A percentile compares a stretch with the other conserved stretches of the same genome.
Evolutionary conservation across 805 yeast genomes (phyloP).

Genomic region (Lipomyces anomalus): DNA sequence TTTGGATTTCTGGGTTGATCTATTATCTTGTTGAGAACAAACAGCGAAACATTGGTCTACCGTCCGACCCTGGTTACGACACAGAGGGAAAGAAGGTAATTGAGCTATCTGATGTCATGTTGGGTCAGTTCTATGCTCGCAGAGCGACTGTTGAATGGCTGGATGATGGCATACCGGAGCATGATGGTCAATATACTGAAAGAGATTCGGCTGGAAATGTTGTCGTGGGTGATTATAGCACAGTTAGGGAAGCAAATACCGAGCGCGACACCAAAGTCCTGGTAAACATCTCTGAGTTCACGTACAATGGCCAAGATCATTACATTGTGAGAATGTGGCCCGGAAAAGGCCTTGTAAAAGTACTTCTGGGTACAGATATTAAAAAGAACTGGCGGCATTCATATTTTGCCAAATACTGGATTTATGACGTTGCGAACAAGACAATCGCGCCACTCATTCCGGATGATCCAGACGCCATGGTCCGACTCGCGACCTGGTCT

Average conservation of each 20-base stretch:
- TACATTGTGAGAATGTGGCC: constrained; percentile 11
- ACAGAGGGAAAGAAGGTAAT: constrained; percentile 5
- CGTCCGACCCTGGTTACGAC: not conserved
- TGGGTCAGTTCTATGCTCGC: constrained; percentile 16
- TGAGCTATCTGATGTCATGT: constrained; percentile 9
- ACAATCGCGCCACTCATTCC: constrained; percentile 33
- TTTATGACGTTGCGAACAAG: constrained; percentile 44
- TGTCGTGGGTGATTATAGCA: constrained; percentile 21
- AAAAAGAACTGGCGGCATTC: constrained; percentile 66
- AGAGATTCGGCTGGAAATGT: constrained; percentile 11
- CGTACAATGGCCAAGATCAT: constrained; percentile 9
- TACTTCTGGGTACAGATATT: constrained; percentile 50
- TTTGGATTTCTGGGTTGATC: constrained; percentile 18
- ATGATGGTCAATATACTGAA: constrained; percentile 22
- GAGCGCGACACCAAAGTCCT: constrained; percentile 3
- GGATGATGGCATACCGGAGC: constrained; percentile 22
- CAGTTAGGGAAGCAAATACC: not conserved
- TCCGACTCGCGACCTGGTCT: constrained; percentile 66
- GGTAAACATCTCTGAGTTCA: constrained; percentile 11
- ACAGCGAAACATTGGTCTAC: not conserved
- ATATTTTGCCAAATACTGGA: constrained; percentile 53
- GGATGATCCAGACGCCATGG: constrained; percentile 22
- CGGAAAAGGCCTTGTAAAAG: constrained; percentile 32
- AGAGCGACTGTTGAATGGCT: constrained; percentile 15
- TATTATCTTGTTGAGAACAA: constrained; percentile 9